These are phyloP conservation scores for Solanum hybrid DNA, from an alignment of 305 asterid species.

Conservation along the genomic window DNA sequence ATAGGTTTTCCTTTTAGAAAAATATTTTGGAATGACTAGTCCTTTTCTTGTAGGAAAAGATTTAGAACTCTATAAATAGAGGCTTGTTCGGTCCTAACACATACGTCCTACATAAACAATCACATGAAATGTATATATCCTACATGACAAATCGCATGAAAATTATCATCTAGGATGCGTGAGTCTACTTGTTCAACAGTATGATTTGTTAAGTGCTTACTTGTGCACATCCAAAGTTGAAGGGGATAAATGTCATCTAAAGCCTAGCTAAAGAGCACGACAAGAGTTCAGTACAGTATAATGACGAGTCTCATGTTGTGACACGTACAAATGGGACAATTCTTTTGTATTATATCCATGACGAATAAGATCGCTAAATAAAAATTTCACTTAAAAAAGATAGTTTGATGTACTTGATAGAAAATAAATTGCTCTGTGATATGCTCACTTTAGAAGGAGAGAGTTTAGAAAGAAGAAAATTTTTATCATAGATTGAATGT, in stretches of 20 bases:
- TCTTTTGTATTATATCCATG: not conserved
- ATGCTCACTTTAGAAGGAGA: not conserved
- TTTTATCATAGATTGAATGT: not conserved
- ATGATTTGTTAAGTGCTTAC: not conserved
- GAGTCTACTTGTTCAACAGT: not conserved
- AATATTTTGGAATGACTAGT: too few species aligned
- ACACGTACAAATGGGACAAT: not conserved
- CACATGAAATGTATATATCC: not conserved
- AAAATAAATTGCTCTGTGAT: not conserved
- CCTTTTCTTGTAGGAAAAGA: too few species aligned
- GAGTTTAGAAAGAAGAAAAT: too few species aligned
- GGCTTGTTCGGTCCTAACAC: too few species aligned
- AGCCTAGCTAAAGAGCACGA: not conserved
- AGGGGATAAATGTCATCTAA: not conserved
- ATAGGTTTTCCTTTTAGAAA: too few species aligned
- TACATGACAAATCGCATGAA: not conserved
- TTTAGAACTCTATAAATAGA: too few species aligned
- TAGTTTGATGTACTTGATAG: not conserved
- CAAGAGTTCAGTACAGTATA: not conserved
- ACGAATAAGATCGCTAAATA: not conserved
- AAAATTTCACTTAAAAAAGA: not conserved
- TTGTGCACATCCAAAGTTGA: not conserved
- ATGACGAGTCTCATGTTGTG: not conserved
- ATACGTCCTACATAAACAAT: not conserved
- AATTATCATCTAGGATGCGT: not conserved